Conservation (phyloP, 1,284 basidiomycete species). For the Taiwanofungus camphoratus region DNA sequence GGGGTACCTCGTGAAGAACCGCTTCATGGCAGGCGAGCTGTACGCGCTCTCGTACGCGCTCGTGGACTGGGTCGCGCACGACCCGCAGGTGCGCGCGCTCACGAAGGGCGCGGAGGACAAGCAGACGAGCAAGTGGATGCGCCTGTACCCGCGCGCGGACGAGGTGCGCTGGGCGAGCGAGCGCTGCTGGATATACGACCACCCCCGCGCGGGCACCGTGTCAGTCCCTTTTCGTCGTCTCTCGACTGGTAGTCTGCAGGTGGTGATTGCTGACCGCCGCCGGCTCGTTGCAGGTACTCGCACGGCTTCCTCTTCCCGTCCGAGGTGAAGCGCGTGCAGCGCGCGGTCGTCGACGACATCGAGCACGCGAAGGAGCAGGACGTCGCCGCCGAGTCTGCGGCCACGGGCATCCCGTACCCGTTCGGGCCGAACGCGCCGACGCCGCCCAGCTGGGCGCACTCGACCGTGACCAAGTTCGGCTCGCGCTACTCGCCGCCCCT, state of each 20-base stretch:
- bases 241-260: conserved; percentile 2
- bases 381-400: conserved; percentile 12
- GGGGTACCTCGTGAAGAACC: conserved; percentile 93
- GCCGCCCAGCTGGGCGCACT: conserved; percentile 65
- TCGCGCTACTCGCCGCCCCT: conserved; percentile 72
- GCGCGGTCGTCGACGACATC: conserved; percentile 30
- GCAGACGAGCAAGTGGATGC: conserved; percentile 93
- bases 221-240: conserved; percentile 35
- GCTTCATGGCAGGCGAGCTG: conserved; percentile 95
- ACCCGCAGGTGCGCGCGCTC: conserved; percentile 61
- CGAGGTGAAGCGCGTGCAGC: conserved; percentile 68
- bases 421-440: conserved; percentile 30
- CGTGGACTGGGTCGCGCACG: conserved; percentile 83
- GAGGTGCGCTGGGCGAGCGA: conserved; percentile 89
- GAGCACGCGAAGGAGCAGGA: conserved; percentile 18
- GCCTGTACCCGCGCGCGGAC: conserved; percentile 74
- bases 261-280: conserved; percentile 9
- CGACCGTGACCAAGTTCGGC: conserved; percentile 85
- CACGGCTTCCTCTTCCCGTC: conserved; percentile 98
- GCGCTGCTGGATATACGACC: conserved; percentile 97
- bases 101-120: conserved; percentile 92
- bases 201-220: conserved; percentile 90
- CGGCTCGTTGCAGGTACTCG: conserved; percentile 59
- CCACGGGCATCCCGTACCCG: conserved; percentile 9
- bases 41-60: conserved; percentile 91